Conservation (phyloP, 257 asterid genomes). For the Schizonepeta tenuifolia region DNA sequence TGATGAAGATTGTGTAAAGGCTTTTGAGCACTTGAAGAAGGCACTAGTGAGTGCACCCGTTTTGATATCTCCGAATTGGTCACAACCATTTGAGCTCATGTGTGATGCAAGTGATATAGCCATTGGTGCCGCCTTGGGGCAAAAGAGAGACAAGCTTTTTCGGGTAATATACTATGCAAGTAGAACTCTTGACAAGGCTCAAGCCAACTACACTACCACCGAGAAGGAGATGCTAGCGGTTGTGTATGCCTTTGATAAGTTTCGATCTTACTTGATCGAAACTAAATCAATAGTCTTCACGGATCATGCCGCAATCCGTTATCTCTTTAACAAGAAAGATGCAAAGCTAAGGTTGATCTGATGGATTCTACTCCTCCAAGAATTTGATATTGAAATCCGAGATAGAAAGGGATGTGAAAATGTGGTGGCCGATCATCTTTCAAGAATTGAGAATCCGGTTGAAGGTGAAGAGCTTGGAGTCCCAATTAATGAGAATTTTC, state of each 20-base stretch:
- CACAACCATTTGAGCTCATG: too few species aligned
- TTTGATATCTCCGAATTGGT: too few species aligned
- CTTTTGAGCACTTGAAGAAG: not conserved
- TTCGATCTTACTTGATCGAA: not conserved
- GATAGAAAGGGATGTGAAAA: not conserved
- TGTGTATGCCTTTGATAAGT: slow-evolving; percentile 7
- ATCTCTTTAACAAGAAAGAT: not conserved
- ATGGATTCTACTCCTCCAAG: not conserved
- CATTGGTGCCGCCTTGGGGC: too few species aligned
- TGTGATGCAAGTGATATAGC: too few species aligned
- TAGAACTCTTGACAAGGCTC: not conserved
- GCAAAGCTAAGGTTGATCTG: not conserved
- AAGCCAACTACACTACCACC: not conserved
- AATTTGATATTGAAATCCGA: not conserved
- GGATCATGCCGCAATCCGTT: too few species aligned
- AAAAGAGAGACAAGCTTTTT: too few species aligned
- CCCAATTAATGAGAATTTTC: too few species aligned
- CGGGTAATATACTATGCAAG: too few species aligned
- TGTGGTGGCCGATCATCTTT: not conserved
- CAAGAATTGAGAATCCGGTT: not conserved
- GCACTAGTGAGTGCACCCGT: too few species aligned
- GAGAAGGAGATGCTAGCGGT: not conserved
- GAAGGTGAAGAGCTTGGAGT: not conserved
- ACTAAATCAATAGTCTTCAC: not conserved
- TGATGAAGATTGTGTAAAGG: not conserved